Percentiles rank a stretch among this genome's conserved stretches.
Evolutionary conservation across 179 eudicot species (phyloP).

Genomic region (Spergularia azorica): DNA sequence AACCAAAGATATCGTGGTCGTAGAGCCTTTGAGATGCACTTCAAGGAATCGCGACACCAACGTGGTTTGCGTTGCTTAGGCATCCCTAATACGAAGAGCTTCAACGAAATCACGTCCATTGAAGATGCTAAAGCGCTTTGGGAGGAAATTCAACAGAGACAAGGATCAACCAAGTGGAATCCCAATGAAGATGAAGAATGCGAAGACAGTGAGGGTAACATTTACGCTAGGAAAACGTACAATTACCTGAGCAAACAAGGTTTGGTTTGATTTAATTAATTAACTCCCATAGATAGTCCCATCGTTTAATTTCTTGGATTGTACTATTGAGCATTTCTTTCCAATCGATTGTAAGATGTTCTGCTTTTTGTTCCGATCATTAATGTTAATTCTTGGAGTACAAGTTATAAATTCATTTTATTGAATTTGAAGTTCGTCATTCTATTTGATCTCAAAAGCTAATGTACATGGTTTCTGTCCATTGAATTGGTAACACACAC

Average conservation of each 20-base stretch:
- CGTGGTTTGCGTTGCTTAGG: constrained; percentile 22
- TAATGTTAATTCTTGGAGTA: no score
- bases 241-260: constrained; percentile 4
- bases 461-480: no score
- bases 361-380: no score
- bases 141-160: constrained; percentile 15
- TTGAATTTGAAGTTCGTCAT: no score
- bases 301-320: no score
- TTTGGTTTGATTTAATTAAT: no score
- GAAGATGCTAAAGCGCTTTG: constrained; percentile 17
- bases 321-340: no score
- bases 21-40: constrained; percentile 19
- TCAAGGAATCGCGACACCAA: constrained; percentile 5
- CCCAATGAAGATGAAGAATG: constrained; percentile 18
- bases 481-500: no score
- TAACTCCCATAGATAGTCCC: no score
- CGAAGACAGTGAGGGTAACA: constrained; percentile 13
- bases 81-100: constrained; percentile 17
- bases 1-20: constrained; percentile 3
- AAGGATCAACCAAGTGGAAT: constrained; percentile 6
- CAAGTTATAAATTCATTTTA: no score
- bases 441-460: no score
- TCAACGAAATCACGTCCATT: constrained; percentile 22
- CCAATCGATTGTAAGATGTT: no score
- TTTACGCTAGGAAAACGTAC: constrained; percentile 14